A percentile compares a stretch with the other conserved stretches of the same genome.
phyloP scores from a whole-genome alignment of 2,329 filamentous ascomycete genomes.

The Pezicula rhizophila region DNA sequence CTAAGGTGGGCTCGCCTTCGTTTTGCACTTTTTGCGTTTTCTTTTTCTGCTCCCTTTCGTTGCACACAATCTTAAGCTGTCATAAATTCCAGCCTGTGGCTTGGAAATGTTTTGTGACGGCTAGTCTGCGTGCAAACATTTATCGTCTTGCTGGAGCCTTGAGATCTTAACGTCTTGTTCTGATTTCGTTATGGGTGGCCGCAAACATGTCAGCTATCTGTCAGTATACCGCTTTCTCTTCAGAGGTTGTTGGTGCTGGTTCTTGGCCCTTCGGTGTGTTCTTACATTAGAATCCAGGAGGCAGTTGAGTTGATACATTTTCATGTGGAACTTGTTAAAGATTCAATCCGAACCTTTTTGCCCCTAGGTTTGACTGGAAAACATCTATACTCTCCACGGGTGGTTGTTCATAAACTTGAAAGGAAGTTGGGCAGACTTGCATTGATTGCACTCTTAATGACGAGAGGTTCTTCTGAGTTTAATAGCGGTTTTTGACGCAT shows the following conservation, averaged over 20 bases:
- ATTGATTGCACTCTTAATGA: too few relatives aligned
- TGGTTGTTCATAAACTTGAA: not conserved
- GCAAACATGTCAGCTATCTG: conserved; percentile 25
- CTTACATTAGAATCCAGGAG: conserved; percentile 16
- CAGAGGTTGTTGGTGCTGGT: conserved; percentile 17
- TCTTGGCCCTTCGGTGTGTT: conserved; percentile 14
- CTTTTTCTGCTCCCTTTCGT: not conserved
- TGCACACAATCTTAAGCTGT: conserved; percentile 96
- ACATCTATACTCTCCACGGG: not conserved
- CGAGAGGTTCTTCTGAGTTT: too few relatives aligned
- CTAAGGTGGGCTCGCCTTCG: too few relatives aligned
- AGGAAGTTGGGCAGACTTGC: too few relatives aligned
- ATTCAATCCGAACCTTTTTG: not conserved
- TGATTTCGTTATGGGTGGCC: conserved; percentile 25
- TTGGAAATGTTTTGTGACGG: conserved; percentile 66
- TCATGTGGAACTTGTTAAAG: not conserved
- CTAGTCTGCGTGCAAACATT: conserved; percentile 94
- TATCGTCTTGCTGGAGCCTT: conserved; percentile 28
- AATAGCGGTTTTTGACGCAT: too few relatives aligned
- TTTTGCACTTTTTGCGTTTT: conserved; percentile 9
- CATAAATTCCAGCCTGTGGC: conserved; percentile 62
- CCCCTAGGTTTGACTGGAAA: not conserved
- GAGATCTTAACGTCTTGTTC: conserved; percentile 30
- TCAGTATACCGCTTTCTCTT: conserved; percentile 18
- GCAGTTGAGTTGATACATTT: conserved; percentile 22